Evolutionary conservation across 352 stramenopile species (phyloP), one percentile per base, ranked within the genome.

Genomic region (Phytophthora pistaciae): DNA sequence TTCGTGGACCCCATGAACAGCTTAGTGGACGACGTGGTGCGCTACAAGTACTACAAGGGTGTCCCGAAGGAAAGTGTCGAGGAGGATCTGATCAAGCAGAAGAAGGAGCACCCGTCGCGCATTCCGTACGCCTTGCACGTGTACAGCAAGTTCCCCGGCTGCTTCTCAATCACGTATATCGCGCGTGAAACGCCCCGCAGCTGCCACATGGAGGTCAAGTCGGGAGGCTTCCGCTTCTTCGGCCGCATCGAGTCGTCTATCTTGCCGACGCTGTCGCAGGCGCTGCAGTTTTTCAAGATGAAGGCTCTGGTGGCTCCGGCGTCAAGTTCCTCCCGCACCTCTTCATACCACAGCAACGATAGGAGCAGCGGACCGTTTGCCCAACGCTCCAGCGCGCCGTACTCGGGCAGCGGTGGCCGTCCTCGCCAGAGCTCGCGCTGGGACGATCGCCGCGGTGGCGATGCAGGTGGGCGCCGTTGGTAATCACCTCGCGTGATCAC

Each of bases 241-340:
- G 90, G 90, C 23, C 88, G 88, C 7, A 93, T 97, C 66, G 88
- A 96, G 77, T 97, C 87, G 18, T 93, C 85, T 4, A 93, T 95
- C 48, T 63, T 96, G 46, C 87, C 88, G 14, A 92, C 88, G 9
- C 53, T 97, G 40, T 87, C 75, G 27, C 84, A 96, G 60, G 90
- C 90, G 44, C 75, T 97, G 27, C 85, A 95, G 69, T 97, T 95
- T 77, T 97, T 97, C 78, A 97, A 97, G 66, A 95, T 94, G 88
- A 95, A 93, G 63, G 90, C 90, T 1, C 64, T 96, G 21, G 80
- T 94, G 8, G 82, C 76, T 38, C 87, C 87, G 14, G 56, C 84
- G 2, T 70, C 64, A 18, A 74, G 61, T 23, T 78, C 83, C 11
- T 83, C 82, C 49, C 74, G 78, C 23, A 53, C 77, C 3, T 60